phyloP scores from a whole-genome alignment of 176 grass and related monocot species.

The Juncus effusus region DNA sequence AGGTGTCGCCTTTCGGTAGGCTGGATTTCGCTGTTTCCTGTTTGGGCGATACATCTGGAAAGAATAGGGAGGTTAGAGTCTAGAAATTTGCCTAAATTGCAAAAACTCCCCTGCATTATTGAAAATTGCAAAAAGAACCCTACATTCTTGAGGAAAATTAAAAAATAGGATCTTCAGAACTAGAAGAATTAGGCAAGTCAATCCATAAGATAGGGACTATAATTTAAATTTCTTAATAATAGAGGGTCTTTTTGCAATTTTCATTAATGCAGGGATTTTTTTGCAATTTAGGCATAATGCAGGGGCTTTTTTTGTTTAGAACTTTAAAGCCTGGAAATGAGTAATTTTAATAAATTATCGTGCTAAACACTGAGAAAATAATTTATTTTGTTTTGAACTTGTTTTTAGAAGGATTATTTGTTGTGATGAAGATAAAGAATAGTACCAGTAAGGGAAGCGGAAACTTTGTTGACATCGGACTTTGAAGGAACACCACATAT shows the following conservation, averaged over 20 bases:
- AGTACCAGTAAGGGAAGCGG: conserved; percentile 64
- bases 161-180: neutral
- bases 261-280: too few species aligned
- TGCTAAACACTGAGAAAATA: neutral
- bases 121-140: too few species aligned
- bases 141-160: too few species aligned
- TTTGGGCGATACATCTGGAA: conserved; percentile 56
- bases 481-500: conserved; percentile 39
- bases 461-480: conserved; percentile 41
- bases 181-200: neutral
- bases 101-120: too few species aligned
- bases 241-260: too few species aligned
- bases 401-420: neutral
- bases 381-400: neutral
- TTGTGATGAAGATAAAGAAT: neutral
- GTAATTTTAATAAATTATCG: too few species aligned
- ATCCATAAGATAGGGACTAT: neutral
- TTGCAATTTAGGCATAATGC: too few species aligned
- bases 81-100: conserved; percentile 10
- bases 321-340: neutral
- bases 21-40: conserved; percentile 48
- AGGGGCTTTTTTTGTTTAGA: neutral
- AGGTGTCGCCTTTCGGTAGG: conserved; percentile 88
- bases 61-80: conserved; percentile 20
- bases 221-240: neutral